Conservation (phyloP, 202 grass and related monocot genomes). For the Panicum hallii region DNA sequence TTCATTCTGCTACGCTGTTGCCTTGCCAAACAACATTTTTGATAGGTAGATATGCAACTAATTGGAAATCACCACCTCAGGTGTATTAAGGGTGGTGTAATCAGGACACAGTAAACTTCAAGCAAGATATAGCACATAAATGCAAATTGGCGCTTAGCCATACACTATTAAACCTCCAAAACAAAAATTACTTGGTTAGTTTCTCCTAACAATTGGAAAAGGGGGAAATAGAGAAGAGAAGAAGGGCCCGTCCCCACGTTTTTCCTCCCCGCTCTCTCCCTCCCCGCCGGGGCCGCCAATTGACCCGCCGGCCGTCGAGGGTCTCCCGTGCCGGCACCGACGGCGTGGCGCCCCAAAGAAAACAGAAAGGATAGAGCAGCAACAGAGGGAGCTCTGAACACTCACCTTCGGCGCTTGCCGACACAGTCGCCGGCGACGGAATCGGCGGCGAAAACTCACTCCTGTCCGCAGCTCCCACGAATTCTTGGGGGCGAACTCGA, state of each 20-base stretch:
- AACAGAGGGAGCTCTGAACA: not conserved
- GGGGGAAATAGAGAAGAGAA: not conserved
- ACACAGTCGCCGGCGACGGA: not conserved
- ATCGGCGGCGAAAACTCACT: not conserved
- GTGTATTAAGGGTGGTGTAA: not conserved
- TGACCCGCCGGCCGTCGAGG: not conserved
- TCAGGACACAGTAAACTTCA: not conserved
- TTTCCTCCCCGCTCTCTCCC: no score
- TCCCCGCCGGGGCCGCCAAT: not conserved
- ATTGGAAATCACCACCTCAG: not conserved
- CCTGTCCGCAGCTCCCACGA: not conserved
- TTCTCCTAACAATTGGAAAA: not conserved
- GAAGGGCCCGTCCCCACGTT: not conserved
- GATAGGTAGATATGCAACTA: not conserved
- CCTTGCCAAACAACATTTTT: not conserved
- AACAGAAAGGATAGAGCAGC: not conserved
- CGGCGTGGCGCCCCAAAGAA: no score
- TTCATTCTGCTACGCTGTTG: not conserved
- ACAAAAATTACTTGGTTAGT: no score
- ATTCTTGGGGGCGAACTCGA: not conserved
- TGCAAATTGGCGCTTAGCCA: not conserved
- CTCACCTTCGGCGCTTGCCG: not conserved
- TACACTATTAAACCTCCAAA: not conserved
- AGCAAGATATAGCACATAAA: not conserved
- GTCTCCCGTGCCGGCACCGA: not conserved